Conservation (phyloP, 2,329 filamentous ascomycete genomes). For the Microdochium nivale region DNA sequence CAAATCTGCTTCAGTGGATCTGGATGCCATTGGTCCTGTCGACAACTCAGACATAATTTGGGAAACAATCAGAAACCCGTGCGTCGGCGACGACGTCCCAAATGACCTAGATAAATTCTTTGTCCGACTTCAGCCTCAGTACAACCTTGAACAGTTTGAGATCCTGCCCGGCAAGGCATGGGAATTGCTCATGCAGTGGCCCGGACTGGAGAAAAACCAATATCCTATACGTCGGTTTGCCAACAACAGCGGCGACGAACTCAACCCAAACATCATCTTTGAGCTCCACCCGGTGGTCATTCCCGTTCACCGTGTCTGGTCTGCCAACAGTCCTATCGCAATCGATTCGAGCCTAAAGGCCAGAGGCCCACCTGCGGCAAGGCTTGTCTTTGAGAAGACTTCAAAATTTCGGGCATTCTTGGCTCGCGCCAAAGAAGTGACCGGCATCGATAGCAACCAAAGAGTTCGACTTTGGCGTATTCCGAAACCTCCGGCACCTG, state of each 20-base stretch:
- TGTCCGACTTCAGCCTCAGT: slow-evolving; percentile 63
- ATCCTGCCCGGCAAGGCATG: slow-evolving; percentile 73
- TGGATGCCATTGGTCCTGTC: slow-evolving; percentile 61
- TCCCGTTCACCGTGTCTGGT: slow-evolving; percentile 71
- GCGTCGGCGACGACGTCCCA: slow-evolving; percentile 22
- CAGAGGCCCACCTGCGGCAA: slow-evolving; percentile 50
- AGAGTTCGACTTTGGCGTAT: slow-evolving; percentile 75
- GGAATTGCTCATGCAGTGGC: slow-evolving; percentile 74
- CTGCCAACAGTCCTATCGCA: slow-evolving; percentile 45
- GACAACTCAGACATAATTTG: slow-evolving; percentile 80
- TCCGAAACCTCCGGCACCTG: slow-evolving; percentile 32
- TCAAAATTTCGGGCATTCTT: slow-evolving; percentile 69
- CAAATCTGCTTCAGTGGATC: slow-evolving; percentile 48
- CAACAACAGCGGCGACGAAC: slow-evolving; percentile 60
- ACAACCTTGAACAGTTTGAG: slow-evolving; percentile 63
- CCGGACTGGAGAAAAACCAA: slow-evolving; percentile 64
- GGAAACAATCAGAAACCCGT: slow-evolving; percentile 43
- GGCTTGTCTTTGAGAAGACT: slow-evolving; percentile 62
- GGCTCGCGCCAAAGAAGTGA: slow-evolving; percentile 59
- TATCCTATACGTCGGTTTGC: slow-evolving; percentile 66
- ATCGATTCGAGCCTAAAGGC: slow-evolving; percentile 53
- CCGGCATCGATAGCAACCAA: slow-evolving; percentile 57
- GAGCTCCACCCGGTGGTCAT: slow-evolving; percentile 82
- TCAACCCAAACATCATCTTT: slow-evolving; percentile 60
- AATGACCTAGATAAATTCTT: slow-evolving; percentile 40